Conservation (phyloP, 805 yeast genomes). For the Yamadazyma kitorensis region DNA sequence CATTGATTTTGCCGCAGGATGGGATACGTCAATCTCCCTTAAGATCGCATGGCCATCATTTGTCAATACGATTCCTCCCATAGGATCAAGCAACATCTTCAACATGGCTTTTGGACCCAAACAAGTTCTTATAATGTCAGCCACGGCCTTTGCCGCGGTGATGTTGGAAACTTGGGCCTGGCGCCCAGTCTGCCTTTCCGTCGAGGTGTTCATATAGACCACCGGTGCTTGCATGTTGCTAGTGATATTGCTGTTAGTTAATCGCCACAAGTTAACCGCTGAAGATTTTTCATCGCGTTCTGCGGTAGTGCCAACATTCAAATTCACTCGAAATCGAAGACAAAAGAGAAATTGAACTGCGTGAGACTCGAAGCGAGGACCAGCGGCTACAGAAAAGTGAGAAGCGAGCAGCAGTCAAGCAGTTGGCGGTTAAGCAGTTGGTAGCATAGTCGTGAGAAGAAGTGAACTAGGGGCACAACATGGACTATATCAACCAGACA, state of each 20-base stretch:
- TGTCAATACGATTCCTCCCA: slow-evolving; percentile 93
- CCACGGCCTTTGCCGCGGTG: slow-evolving; percentile 99
- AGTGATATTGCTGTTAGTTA: background rate
- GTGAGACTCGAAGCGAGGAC: background rate
- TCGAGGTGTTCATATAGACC: slow-evolving; percentile 63
- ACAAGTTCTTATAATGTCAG: slow-evolving; percentile 96
- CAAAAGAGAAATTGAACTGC: background rate
- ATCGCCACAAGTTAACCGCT: background rate
- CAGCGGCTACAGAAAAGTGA: too few species aligned
- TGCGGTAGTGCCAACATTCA: too few species aligned
- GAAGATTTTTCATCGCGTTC: slow-evolving; percentile 8
- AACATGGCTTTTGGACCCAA: slow-evolving; percentile 99
- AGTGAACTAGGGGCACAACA: slow-evolving; percentile 2
- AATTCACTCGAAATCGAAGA: too few species aligned
- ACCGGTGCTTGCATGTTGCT: slow-evolving; percentile 45
- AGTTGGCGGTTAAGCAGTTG: too few species aligned
- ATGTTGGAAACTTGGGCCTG: slow-evolving; percentile 96
- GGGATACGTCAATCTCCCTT: slow-evolving; percentile 95
- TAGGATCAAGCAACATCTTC: slow-evolving; percentile 95
- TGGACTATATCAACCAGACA: slow-evolving; percentile 31
- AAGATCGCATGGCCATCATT: slow-evolving; percentile 98
- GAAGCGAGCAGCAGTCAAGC: too few species aligned
- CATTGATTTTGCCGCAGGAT: slow-evolving; percentile 99
- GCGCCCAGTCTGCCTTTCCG: slow-evolving; percentile 93
- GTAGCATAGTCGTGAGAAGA: too few species aligned